These are phyloP conservation scores for Kodamaea arcana DNA, from an alignment of 1,139 yeast species.

Conservation along the genomic window DNA sequence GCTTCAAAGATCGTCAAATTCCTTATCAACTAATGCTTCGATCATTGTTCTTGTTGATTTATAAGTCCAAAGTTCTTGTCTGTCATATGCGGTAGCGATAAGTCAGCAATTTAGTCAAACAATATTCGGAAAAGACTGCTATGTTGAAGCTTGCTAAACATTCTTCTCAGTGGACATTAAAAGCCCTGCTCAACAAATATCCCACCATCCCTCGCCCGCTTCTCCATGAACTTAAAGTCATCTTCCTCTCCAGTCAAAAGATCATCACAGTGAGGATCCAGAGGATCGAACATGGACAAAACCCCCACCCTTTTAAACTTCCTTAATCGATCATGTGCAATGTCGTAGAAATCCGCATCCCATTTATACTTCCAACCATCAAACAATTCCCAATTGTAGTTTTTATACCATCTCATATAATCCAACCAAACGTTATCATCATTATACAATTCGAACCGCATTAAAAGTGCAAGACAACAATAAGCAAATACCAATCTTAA, in stretches of 20 bases:
- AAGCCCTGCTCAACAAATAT: too few species aligned
- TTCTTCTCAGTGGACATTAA: too few species aligned
- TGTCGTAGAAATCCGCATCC: slow-evolving; percentile 14
- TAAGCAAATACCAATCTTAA: slow-evolving; percentile 23
- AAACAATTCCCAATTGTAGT: slow-evolving; percentile 10
- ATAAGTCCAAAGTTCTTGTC: too few species aligned
- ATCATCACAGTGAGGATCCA: slow-evolving; percentile 1
- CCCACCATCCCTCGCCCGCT: too few species aligned
- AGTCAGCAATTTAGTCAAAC: too few species aligned
- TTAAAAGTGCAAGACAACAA: slow-evolving; percentile 17
- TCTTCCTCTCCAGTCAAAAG: neutral
- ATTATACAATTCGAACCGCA: slow-evolving; percentile 19
- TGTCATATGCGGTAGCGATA: too few species aligned
- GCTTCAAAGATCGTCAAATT: too few species aligned
- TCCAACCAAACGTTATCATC: slow-evolving; percentile 26
- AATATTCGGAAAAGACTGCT: too few species aligned
- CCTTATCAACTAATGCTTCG: too few species aligned
- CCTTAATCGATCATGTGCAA: slow-evolving; percentile 5
- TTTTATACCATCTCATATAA: slow-evolving; percentile 21
- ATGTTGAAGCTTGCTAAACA: too few species aligned
- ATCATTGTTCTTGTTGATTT: too few species aligned
- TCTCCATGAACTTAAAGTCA: neutral
- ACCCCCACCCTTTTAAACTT: slow-evolving; percentile 5
- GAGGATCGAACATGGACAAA: slow-evolving; percentile 8
- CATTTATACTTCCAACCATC: slow-evolving; percentile 17